These are phyloP conservation scores for Aureobasidium sp. DNA, from an alignment of 2,329 filamentous ascomycete genomes.

Conservation along the genomic window DNA sequence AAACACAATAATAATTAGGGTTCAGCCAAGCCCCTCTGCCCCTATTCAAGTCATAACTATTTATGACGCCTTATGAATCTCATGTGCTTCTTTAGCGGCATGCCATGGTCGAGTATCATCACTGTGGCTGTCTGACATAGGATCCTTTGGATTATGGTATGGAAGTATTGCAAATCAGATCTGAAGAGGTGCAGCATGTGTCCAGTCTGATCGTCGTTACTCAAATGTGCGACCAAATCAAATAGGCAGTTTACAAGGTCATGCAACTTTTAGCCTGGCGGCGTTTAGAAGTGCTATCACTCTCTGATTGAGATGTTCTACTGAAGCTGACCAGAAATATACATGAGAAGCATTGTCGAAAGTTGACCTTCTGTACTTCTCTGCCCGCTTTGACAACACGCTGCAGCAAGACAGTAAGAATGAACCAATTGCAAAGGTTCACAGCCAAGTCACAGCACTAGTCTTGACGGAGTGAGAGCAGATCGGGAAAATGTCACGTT, in stretches of 20 bases:
- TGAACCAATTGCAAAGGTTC: neutral
- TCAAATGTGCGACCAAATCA: neutral
- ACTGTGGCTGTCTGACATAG: too few species aligned
- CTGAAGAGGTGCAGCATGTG: neutral
- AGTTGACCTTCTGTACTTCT: neutral
- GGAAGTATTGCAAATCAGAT: neutral
- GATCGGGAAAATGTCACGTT: too few species aligned
- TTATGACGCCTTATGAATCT: neutral
- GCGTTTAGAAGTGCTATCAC: neutral
- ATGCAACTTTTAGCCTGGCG: neutral
- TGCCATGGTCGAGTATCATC: neutral
- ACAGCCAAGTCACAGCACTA: neutral
- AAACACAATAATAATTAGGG: conserved; percentile 3
- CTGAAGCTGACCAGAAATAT: neutral
- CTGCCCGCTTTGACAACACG: neutral
- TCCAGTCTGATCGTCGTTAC: neutral
- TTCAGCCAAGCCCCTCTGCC: neutral
- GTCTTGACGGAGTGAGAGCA: neutral
- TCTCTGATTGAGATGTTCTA: neutral
- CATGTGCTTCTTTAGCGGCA: neutral
- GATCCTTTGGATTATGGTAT: too few species aligned
- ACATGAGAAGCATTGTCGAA: neutral
- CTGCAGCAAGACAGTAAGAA: neutral
- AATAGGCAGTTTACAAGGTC: neutral
- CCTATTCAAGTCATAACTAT: neutral